These are phyloP conservation scores for Umbelopsis sp. DNA, from an alignment of 371 early-diverging fungal genomes.

Conservation along the genomic window DNA sequence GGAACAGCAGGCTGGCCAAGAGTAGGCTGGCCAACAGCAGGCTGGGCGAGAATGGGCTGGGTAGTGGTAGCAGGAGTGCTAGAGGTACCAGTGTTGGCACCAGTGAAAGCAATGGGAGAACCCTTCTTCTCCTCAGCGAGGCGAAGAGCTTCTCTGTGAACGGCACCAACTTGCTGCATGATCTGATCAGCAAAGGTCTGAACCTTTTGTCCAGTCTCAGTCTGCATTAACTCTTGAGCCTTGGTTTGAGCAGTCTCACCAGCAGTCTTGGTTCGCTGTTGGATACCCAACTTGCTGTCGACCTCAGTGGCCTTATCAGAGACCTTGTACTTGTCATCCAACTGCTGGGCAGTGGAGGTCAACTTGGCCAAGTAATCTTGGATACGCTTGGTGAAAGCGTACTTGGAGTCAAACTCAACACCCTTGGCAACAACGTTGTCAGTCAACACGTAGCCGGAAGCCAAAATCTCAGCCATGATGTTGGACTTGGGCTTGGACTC, in stretches of 20 bases:
- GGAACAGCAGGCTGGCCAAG: not conserved
- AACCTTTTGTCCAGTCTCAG: constrained; percentile 54
- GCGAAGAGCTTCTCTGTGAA: constrained; percentile 56
- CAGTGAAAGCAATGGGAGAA: not conserved
- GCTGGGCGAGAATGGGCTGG: no score
- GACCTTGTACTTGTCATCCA: constrained; percentile 55
- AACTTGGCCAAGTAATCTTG: constrained; percentile 35
- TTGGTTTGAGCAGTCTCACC: constrained; percentile 36
- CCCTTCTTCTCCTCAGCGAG: constrained; percentile 36
- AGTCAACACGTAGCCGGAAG: constrained; percentile 56
- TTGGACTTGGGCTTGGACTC: constrained; percentile 54
- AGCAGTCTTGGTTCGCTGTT: constrained; percentile 33
- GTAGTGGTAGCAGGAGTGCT: not conserved
- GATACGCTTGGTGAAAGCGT: constrained; percentile 37
- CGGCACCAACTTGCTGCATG: constrained; percentile 46
- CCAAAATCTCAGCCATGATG: constrained; percentile 61
- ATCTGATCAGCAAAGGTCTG: constrained; percentile 39
- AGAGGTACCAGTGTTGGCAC: not conserved
- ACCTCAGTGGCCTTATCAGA: constrained; percentile 33
- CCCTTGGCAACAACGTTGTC: constrained; percentile 57
- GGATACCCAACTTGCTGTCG: constrained; percentile 44
- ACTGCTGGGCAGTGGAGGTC: constrained; percentile 26
- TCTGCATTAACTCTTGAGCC: constrained; percentile 41
- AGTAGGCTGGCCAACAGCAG: no score
- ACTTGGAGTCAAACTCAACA: constrained; percentile 56